phyloP scores from a whole-genome alignment of 2,329 filamentous ascomycete genomes.

The Sphaerostilbella broomeana region DNA sequence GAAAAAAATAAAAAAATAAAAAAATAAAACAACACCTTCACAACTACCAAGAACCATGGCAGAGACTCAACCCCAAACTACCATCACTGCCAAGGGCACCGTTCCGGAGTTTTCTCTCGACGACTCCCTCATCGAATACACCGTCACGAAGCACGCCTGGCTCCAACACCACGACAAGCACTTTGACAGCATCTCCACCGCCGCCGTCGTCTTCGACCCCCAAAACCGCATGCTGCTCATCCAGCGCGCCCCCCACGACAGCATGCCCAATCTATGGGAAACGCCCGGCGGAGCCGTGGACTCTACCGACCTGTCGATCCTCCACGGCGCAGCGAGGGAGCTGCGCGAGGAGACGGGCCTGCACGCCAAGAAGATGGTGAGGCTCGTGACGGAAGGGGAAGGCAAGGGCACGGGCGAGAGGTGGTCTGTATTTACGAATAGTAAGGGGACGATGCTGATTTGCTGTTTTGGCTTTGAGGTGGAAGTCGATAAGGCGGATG shows the following conservation, averaged over 20 bases:
- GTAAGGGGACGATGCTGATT: slow-evolving; percentile 25
- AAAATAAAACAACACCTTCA: not conserved
- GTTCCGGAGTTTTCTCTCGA: slow-evolving; percentile 7
- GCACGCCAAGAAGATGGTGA: slow-evolving; percentile 22
- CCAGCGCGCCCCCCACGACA: slow-evolving; percentile 39
- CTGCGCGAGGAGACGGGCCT: slow-evolving; percentile 43
- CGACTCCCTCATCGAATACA: slow-evolving; percentile 9
- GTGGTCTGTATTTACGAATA: slow-evolving; percentile 28
- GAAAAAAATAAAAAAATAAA: too few relatives aligned
- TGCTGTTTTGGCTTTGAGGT: slow-evolving; percentile 33
- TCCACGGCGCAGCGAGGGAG: slow-evolving; percentile 40
- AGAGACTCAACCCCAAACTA: not conserved
- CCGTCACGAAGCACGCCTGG: slow-evolving; percentile 7
- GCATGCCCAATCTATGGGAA: slow-evolving; percentile 42
- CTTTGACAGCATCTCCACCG: slow-evolving; percentile 27
- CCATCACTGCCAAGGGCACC: not conserved
- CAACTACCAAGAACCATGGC: not conserved
- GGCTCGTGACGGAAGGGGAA: slow-evolving; percentile 24
- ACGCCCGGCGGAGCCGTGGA: slow-evolving; percentile 44
- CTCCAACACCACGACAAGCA: slow-evolving; percentile 10
- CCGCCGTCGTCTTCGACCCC: slow-evolving; percentile 31
- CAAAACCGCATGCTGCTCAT: slow-evolving; percentile 35
- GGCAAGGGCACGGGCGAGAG: slow-evolving; percentile 10
- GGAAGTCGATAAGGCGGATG: slow-evolving; percentile 21
- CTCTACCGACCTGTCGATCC: slow-evolving; percentile 32